Conservation (phyloP, 106 monocot genomes). For the Dendrobium chrysotoxum region DNA sequence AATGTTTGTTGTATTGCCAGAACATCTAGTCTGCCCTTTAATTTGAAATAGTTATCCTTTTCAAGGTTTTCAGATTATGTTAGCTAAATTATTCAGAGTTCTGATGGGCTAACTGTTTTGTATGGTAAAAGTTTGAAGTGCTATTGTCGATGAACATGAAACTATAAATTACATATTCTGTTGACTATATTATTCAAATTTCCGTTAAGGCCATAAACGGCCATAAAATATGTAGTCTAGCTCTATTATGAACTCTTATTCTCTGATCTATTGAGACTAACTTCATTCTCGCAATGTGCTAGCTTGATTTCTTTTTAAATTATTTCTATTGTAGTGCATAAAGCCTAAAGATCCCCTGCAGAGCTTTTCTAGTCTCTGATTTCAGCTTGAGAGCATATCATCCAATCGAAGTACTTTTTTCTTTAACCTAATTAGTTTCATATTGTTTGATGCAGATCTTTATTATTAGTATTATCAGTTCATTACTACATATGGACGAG, state of each 20-base stretch:
- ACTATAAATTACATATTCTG: not conserved
- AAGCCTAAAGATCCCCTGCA: not conserved
- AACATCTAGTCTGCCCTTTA: not conserved
- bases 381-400: not conserved
- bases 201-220: not conserved
- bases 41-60: not conserved
- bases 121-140: not conserved
- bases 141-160: too few species aligned
- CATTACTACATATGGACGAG: slow-evolving; percentile 63
- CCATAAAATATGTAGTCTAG: too few species aligned
- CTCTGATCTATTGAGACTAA: not conserved
- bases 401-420: not conserved
- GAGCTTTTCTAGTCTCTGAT: not conserved
- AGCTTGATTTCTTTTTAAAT: not conserved
- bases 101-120: too few species aligned
- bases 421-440: not conserved
- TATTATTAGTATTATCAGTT: slow-evolving; percentile 64
- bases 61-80: not conserved
- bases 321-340: not conserved
- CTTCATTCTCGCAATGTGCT: not conserved
- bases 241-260: not conserved
- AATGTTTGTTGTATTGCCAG: too few species aligned
- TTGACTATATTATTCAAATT: not conserved
- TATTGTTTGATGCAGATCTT: slow-evolving; percentile 52
- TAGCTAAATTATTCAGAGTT: too few species aligned